Conservation (phyloP, 2,329 filamentous ascomycete species). For the Trichoderma koningiopsis region DNA sequence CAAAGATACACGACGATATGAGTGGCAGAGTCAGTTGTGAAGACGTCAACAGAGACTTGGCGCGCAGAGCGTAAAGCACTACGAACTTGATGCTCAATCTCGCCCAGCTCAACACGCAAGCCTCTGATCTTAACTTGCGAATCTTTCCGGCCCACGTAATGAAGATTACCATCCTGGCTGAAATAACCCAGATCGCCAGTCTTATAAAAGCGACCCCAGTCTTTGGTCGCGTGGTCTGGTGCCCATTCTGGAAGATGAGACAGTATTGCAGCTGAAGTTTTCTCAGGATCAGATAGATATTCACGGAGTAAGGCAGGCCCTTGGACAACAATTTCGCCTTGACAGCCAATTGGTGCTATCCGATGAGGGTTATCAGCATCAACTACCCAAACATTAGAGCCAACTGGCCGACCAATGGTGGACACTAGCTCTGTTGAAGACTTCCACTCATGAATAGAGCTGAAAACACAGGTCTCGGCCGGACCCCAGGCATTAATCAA, state of each 20-base stretch:
- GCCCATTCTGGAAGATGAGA: constrained; percentile 2
- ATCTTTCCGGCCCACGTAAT: constrained; percentile 2
- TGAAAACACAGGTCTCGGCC: constrained; percentile 17
- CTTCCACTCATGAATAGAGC: constrained; percentile 16
- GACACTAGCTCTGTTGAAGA: background rate
- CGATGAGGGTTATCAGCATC: constrained; percentile 7
- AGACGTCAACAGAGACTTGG: constrained; percentile 19
- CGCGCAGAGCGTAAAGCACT: background rate
- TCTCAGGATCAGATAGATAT: constrained; percentile 19
- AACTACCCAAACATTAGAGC: constrained; percentile 21
- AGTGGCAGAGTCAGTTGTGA: background rate
- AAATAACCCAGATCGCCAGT: constrained; percentile 19
- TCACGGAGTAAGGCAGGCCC: constrained; percentile 20
- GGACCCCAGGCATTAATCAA: constrained; percentile 25
- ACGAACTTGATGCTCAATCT: constrained; percentile 25
- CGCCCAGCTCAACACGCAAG: constrained; percentile 16
- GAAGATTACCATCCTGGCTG: background rate
- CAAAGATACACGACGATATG: constrained; percentile 16
- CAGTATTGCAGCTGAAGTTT: background rate
- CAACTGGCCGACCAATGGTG: constrained; percentile 9
- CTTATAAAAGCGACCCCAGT: constrained; percentile 17
- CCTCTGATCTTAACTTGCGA: constrained; percentile 21
- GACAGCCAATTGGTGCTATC: background rate
- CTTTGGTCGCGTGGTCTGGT: background rate
- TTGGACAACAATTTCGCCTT: constrained; percentile 19